Evolutionary conservation across 1,284 basidiomycete species (phyloP).

Genomic region (Ganoderma sp.): DNA sequence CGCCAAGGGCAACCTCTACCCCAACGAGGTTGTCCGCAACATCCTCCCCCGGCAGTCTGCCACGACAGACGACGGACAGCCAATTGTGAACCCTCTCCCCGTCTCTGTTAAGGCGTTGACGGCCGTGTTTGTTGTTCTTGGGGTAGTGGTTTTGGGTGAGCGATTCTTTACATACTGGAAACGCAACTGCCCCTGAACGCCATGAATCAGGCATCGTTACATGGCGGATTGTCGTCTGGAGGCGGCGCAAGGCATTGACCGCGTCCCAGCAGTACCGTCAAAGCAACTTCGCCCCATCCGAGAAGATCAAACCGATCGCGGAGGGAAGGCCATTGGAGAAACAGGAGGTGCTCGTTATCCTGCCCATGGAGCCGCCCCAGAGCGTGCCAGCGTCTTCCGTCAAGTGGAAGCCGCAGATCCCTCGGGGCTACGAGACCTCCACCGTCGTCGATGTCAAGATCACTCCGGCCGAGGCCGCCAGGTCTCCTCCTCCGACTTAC

Average conservation of each 20-base stretch:
- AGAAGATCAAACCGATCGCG: slow-evolving; percentile 32
- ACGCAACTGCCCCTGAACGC: no score
- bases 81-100: slow-evolving; percentile 34
- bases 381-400: slow-evolving; percentile 23
- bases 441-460: slow-evolving; percentile 29
- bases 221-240: slow-evolving; percentile 42
- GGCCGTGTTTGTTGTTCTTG: slow-evolving; percentile 42
- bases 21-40: slow-evolving; percentile 20
- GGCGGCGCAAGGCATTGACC: slow-evolving; percentile 30
- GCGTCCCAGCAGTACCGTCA: slow-evolving; percentile 32
- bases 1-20: slow-evolving; percentile 25
- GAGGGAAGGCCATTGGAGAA: slow-evolving; percentile 33
- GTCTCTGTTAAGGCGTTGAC: slow-evolving; percentile 41
- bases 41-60: slow-evolving; percentile 23
- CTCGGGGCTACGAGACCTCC: slow-evolving; percentile 12
- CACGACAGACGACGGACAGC: slow-evolving; percentile 23
- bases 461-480: slow-evolving; percentile 17
- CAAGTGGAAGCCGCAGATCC: slow-evolving; percentile 31
- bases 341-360: slow-evolving; percentile 30
- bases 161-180: no score
- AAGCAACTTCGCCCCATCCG: slow-evolving; percentile 30
- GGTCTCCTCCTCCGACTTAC: slow-evolving; percentile 31
- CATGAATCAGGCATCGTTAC: slow-evolving; percentile 37
- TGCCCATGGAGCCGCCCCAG: slow-evolving; percentile 30
- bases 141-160: slow-evolving; percentile 42